Conservation (phyloP, 257 asterid genomes). For the Cruciata laevipes region DNA sequence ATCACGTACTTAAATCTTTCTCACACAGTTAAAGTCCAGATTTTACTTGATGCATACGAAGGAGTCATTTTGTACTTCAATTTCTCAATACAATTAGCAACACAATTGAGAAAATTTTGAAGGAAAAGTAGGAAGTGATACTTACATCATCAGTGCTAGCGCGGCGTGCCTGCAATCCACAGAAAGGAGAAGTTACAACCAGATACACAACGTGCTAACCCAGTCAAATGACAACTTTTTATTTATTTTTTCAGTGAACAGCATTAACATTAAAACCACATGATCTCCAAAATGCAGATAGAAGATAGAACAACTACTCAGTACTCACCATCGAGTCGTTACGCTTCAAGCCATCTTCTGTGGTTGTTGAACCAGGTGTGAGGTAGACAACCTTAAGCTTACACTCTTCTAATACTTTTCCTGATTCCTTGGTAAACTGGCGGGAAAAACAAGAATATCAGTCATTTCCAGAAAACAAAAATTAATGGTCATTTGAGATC, state of each 20-base stretch:
- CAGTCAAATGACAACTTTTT: neutral
- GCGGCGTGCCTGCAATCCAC: conserved; percentile 12
- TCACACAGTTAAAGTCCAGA: neutral
- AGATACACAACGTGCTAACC: neutral
- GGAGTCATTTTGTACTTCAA: neutral
- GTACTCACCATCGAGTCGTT: conserved; percentile 35
- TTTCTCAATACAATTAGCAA: conserved; percentile 3
- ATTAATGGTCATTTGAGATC: neutral
- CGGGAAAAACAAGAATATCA: conserved; percentile 1
- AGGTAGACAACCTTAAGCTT: conserved; percentile 67
- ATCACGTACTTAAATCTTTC: neutral
- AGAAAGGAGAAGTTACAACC: neutral
- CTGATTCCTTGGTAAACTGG: conserved; percentile 66
- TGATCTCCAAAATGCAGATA: neutral
- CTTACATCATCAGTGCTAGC: conserved; percentile 20
- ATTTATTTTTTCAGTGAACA: neutral
- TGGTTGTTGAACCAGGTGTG: conserved; percentile 29
- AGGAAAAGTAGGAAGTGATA: neutral
- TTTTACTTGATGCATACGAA: neutral
- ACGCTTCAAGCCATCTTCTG: conserved; percentile 28
- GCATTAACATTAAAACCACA: neutral
- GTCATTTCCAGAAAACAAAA: conserved; percentile 8
- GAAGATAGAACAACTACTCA: conserved; percentile 17
- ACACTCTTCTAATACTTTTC: conserved; percentile 47
- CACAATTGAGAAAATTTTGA: neutral